phyloP scores from a whole-genome alignment of 2,329 filamentous ascomycete genomes.

The Zymoseptoria crescenta region DNA sequence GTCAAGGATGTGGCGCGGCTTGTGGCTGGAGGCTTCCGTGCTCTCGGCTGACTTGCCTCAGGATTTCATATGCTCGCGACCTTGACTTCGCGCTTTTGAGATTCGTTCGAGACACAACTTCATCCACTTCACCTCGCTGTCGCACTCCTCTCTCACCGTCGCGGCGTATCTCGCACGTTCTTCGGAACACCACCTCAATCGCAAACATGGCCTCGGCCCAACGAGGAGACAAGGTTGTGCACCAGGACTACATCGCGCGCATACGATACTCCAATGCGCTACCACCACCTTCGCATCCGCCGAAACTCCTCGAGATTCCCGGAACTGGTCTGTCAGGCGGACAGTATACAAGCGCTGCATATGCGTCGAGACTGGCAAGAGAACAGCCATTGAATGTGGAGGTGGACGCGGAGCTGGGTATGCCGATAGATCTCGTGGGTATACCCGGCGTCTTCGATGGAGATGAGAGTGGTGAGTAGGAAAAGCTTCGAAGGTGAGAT shows the following conservation, averaged over 20 bases:
- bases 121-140: neutral
- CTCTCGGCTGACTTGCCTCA: neutral
- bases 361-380: constrained; percentile 78
- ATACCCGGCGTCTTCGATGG: constrained; percentile 93
- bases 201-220: constrained; percentile 20
- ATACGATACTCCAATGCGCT: constrained; percentile 94
- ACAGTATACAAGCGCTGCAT: constrained; percentile 84
- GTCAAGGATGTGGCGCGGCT: neutral
- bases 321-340: constrained; percentile 80
- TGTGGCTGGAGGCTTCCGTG: neutral
- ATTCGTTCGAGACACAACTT: neutral
- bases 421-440: constrained; percentile 92
- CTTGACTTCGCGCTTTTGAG: neutral
- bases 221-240: constrained; percentile 41
- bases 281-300: constrained; percentile 85
- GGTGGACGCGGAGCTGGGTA: constrained; percentile 92
- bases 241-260: constrained; percentile 95
- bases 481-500: neutral
- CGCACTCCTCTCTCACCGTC: neutral
- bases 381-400: constrained; percentile 95
- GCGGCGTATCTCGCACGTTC: too few relatives aligned
- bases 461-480: constrained; percentile 72
- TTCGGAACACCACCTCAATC: neutral
- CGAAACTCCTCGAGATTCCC: constrained; percentile 93
- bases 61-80: neutral